Percentiles rank a stretch among this genome's conserved stretches.
Conservation (phyloP, 768 basidiomycete species). For the Hypsizygus marmoreus region DNA sequence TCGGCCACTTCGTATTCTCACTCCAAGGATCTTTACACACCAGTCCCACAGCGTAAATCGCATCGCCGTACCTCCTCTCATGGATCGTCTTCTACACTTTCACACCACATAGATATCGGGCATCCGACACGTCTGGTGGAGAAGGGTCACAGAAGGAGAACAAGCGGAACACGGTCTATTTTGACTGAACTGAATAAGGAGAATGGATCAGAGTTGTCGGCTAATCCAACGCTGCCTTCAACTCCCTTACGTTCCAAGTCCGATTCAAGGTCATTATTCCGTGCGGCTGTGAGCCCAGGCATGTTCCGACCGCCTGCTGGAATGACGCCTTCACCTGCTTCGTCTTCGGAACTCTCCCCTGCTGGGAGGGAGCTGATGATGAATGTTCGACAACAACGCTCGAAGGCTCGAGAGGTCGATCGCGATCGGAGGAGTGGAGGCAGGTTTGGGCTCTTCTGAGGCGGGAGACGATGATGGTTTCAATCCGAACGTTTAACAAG, state of each 20-base stretch:
- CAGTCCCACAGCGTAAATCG: slow-evolving; percentile 29
- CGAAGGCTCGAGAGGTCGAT: slow-evolving; percentile 38
- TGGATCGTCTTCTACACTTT: slow-evolving; percentile 21
- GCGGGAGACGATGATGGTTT: slow-evolving; percentile 2
- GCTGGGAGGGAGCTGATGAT: slow-evolving; percentile 68
- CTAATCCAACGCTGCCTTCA: slow-evolving; percentile 39
- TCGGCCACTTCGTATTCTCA: slow-evolving; percentile 18
- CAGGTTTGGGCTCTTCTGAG: slow-evolving; percentile 9
- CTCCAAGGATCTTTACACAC: slow-evolving; percentile 31
- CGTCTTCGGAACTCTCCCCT: slow-evolving; percentile 75
- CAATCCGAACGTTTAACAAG: background rate
- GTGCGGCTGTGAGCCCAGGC: slow-evolving; percentile 37
- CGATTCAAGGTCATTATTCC: slow-evolving; percentile 36
- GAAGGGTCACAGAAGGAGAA: slow-evolving; percentile 15
- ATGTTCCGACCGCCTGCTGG: slow-evolving; percentile 50
- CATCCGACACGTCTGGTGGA: slow-evolving; percentile 19
- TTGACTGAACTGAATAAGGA: slow-evolving; percentile 38
- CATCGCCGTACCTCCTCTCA: slow-evolving; percentile 29
- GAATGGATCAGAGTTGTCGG: slow-evolving; percentile 37
- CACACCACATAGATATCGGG: slow-evolving; percentile 13
- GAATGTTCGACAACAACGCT: slow-evolving; percentile 53
- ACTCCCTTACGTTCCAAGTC: slow-evolving; percentile 47
- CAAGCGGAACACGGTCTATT: slow-evolving; percentile 15
- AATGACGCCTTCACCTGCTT: slow-evolving; percentile 60
- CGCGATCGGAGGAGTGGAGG: slow-evolving; percentile 24